phyloP scores from a whole-genome alignment of 768 basidiomycete species.

The Suillus cothurnatus region DNA sequence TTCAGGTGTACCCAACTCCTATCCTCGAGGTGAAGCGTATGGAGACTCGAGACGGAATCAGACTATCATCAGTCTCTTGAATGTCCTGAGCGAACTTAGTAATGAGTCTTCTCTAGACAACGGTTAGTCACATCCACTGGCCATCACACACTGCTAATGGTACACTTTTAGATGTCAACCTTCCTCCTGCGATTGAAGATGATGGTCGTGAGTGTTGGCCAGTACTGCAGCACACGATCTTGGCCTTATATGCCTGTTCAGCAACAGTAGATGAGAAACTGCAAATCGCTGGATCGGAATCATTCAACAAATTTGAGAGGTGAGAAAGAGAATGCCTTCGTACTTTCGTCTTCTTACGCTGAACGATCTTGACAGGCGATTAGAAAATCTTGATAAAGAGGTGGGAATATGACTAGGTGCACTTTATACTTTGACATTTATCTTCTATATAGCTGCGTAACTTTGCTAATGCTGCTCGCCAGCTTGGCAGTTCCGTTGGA shows the following conservation, averaged over 20 bases:
- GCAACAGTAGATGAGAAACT: constrained; percentile 53
- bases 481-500: constrained; percentile 57
- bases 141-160: constrained; percentile 7
- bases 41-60: constrained; percentile 42
- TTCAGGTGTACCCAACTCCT: constrained; percentile 27
- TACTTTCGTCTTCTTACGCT: constrained; percentile 10
- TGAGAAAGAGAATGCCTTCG: constrained; percentile 32
- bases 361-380: constrained; percentile 36
- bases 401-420: constrained; percentile 20
- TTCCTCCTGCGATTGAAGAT: constrained; percentile 44
- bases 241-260: constrained; percentile 23
- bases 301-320: constrained; percentile 52
- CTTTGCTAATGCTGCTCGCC: constrained; percentile 59
- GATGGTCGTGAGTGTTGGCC: constrained; percentile 43
- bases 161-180: constrained; percentile 24
- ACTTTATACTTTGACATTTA: constrained; percentile 14
- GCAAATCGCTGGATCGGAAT: constrained; percentile 50
- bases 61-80: constrained; percentile 48
- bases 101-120: constrained; percentile 38
- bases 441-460: constrained; percentile 42
- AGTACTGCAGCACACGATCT: not conserved
- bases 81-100: constrained; percentile 46
- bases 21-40: constrained; percentile 28
- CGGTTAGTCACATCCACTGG: constrained; percentile 29
- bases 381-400: constrained; percentile 52